Percentiles rank a stretch among this genome's conserved stretches.
Evolutionary conservation across 352 stramenopile genomes (phyloP).

Genomic region (Globisporangium heterothallicum): DNA sequence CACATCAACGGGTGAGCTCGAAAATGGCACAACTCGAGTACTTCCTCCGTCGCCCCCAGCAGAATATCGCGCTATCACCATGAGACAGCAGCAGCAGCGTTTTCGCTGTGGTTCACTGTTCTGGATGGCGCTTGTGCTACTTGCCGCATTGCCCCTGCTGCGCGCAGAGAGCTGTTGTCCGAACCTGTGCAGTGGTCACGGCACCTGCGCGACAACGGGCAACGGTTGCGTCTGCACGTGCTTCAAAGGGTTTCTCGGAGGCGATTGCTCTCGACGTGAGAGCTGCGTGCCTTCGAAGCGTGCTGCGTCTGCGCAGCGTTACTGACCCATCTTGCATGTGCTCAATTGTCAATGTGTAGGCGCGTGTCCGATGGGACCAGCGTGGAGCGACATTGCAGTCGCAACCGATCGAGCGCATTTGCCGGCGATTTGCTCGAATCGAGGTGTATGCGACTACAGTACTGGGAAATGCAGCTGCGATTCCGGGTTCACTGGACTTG

Average conservation of each 20-base stretch:
- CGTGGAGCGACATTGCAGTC: slow-evolving; percentile 56
- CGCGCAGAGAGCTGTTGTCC: slow-evolving; percentile 38
- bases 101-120: neutral
- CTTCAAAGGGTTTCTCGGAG: slow-evolving; percentile 81
- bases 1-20: too few relatives aligned
- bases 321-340: neutral
- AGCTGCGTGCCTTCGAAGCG: too few relatives aligned
- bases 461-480: slow-evolving; percentile 74
- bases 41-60: too few relatives aligned
- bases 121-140: slow-evolving; percentile 2
- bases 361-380: slow-evolving; percentile 40
- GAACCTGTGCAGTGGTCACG: slow-evolving; percentile 55
- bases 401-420: slow-evolving; percentile 54
- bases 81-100: too few relatives aligned
- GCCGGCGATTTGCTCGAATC: slow-evolving; percentile 51
- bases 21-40: too few relatives aligned
- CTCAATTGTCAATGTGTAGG: slow-evolving; percentile 17
- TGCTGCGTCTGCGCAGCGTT: neutral
- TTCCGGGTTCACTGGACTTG: slow-evolving; percentile 60
- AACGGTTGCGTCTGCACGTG: slow-evolving; percentile 77
- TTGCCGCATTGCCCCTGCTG: slow-evolving; percentile 6
- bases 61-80: too few relatives aligned
- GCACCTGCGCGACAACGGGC: slow-evolving; percentile 49
- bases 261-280: slow-evolving; percentile 89
- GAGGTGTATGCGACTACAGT: slow-evolving; percentile 55